Percentiles rank a stretch among this genome's conserved stretches.
Evolutionary conservation across 306 rosid genomes (phyloP).

Genomic region (Cyclanthera cordifolia): DNA sequence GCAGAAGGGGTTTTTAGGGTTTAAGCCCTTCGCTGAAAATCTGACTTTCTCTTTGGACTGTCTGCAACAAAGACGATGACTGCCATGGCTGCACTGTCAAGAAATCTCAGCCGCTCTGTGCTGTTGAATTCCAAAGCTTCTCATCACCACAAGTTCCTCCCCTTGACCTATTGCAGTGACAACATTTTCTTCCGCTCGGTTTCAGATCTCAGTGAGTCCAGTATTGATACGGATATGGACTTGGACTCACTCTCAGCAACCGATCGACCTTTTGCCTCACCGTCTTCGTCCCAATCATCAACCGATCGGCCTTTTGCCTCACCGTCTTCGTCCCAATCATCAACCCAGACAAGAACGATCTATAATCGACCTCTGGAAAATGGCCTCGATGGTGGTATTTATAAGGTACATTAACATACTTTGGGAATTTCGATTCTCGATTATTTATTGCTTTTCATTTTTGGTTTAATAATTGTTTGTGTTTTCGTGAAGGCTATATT

Average conservation of each 20-base stretch:
- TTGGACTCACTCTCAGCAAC: slow-evolving; percentile 7
- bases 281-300: slow-evolving; percentile 15
- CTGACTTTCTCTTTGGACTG: background rate
- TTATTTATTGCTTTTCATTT: background rate
- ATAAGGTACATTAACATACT: slow-evolving; percentile 30
- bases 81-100: slow-evolving; percentile 38
- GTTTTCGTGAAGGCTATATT: slow-evolving; percentile 53
- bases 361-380: slow-evolving; percentile 47
- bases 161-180: slow-evolving; percentile 26
- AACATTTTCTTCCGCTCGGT: slow-evolving; percentile 21
- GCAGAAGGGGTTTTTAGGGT: slow-evolving; percentile 23
- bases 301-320: no score
- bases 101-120: slow-evolving; percentile 40
- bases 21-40: slow-evolving; percentile 17
- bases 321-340: slow-evolving; percentile 13
- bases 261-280: slow-evolving; percentile 11
- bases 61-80: slow-evolving; percentile 29
- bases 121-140: slow-evolving; percentile 14
- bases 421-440: background rate
- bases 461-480: no score
- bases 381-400: slow-evolving; percentile 69
- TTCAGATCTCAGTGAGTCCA: slow-evolving; percentile 22
- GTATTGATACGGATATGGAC: slow-evolving; percentile 9
- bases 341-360: background rate
- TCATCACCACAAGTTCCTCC: slow-evolving; percentile 8